phyloP scores from a whole-genome alignment of 306 rosid species.

The Cercis canadensis region DNA sequence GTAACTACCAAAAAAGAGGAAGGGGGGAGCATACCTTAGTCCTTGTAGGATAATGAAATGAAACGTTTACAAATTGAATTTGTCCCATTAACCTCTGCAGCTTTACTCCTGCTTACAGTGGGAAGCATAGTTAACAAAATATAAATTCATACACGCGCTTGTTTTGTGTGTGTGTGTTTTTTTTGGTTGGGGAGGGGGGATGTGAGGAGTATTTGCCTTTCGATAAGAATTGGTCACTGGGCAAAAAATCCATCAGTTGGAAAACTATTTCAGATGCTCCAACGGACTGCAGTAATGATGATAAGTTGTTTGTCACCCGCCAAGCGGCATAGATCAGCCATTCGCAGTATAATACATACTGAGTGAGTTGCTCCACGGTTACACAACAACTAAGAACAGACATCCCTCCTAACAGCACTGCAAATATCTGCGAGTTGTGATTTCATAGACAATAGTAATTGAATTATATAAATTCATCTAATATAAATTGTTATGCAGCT shows the following conservation, averaged over 20 bases:
- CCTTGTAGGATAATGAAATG: constrained; percentile 73
- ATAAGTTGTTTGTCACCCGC: constrained; percentile 74
- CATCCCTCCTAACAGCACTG: constrained; percentile 68
- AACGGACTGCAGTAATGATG: constrained; percentile 79
- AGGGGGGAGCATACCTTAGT: constrained; percentile 41
- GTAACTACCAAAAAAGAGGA: no score
- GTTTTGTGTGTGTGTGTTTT: neutral
- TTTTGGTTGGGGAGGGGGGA: constrained; percentile 3
- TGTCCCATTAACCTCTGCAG: constrained; percentile 62
- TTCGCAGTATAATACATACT: constrained; percentile 84
- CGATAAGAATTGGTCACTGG: constrained; percentile 61
- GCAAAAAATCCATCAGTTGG: constrained; percentile 63
- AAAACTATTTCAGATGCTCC: constrained; percentile 79
- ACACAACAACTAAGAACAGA: constrained; percentile 54
- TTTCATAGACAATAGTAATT: constrained; percentile 17
- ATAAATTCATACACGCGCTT: neutral
- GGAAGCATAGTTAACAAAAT: constrained; percentile 41
- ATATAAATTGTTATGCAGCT: neutral
- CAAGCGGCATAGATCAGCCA: constrained; percentile 92
- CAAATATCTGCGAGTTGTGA: constrained; percentile 62
- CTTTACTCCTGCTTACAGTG: constrained; percentile 58
- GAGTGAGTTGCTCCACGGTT: constrained; percentile 78
- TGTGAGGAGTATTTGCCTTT: constrained; percentile 56
- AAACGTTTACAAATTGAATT: constrained; percentile 68
- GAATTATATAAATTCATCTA: neutral